Conservation (phyloP, 1,139 yeast species). For the Saccharomyces uvarum region DNA sequence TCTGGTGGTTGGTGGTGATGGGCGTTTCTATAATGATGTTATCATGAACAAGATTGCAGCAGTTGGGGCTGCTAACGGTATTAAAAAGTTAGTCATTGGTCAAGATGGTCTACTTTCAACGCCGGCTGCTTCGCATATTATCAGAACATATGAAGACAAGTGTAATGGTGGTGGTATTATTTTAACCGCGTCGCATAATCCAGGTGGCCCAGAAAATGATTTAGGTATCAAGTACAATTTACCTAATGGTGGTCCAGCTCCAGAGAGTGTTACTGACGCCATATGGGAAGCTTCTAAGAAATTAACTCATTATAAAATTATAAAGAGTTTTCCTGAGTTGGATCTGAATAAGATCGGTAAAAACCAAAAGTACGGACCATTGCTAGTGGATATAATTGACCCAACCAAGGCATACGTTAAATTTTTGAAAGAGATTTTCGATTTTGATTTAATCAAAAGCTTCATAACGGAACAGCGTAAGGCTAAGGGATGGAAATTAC, state of each 20-base stretch:
- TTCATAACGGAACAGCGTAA: slow-evolving; percentile 49
- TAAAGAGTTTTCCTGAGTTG: slow-evolving; percentile 46
- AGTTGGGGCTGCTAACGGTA: slow-evolving; percentile 89
- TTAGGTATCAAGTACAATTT: slow-evolving; percentile 94
- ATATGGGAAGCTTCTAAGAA: slow-evolving; percentile 65
- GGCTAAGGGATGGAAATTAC: slow-evolving; percentile 53
- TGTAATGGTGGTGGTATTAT: slow-evolving; percentile 89
- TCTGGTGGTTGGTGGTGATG: slow-evolving; percentile 94
- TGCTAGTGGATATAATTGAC: slow-evolving; percentile 74
- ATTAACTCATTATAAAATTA: slow-evolving; percentile 54
- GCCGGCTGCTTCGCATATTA: slow-evolving; percentile 91
- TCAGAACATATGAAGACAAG: slow-evolving; percentile 50
- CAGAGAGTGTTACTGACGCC: slow-evolving; percentile 84
- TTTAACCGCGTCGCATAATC: slow-evolving; percentile 94
- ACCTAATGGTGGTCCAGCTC: slow-evolving; percentile 98
- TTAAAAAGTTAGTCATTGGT: slow-evolving; percentile 75
- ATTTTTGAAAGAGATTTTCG: slow-evolving; percentile 80
- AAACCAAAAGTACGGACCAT: slow-evolving; percentile 38
- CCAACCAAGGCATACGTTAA: slow-evolving; percentile 69
- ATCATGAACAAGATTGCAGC: slow-evolving; percentile 75
- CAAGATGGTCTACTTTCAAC: slow-evolving; percentile 84
- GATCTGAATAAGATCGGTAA: slow-evolving; percentile 57
- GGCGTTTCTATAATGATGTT: slow-evolving; percentile 79
- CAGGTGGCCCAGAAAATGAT: slow-evolving; percentile 94
- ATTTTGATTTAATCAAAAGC: slow-evolving; percentile 68